Base-by-base conservation (phyloP, 1,284 basidiomycete species). In the Paramarasmius palmivorus region DNA sequence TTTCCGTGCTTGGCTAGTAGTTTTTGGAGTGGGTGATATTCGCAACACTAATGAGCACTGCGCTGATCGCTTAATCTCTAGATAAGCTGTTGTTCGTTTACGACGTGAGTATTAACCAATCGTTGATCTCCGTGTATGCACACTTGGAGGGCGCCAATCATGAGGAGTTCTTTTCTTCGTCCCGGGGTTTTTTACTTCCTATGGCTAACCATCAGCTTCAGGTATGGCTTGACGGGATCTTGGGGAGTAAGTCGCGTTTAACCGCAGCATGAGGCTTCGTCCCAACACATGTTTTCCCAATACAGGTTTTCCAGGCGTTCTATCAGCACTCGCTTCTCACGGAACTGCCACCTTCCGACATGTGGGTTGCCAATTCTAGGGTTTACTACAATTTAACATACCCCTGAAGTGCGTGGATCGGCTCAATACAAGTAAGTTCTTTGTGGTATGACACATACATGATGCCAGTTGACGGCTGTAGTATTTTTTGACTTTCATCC, bases 351-450 rank as follows among this genome's bases (percentile, higher is more conserved):
- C 72, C 79, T 1, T 86, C 84, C 3, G 75, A 69, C 29, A 84
- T 88, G 85, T 85, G 62, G 56, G 81, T 64, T 12, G 60, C 25
- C n/a, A 3, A 10, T 32, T 23, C 8, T 2, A 10, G 12, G 14
- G 17, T 56, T 10, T 45, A 59, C 32, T 10, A 34, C 35, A 15
- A 19, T 44, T 36, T 34, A 39, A 40, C 38, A 14, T 12, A 23
- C 44, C 37, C 35, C 29, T 25, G 14, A 54, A 88, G 84, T 41
- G 79, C 86, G 15, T 90, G 88, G 88, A 88, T 90, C 54, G 88
- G 88, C 2, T 88, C 87, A 0, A 71, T 88, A 52, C 85, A 90
- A 68, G 83, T 78, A 49, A 17, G 66, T 55, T 12, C 4, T 37
- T 39, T 47, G 17, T 3, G n/a, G n/a, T 20, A n/a, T 19, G 25